Conservation (phyloP, 192 early-diverging fungal species). For the Linnemannia schmuckeri region DNA sequence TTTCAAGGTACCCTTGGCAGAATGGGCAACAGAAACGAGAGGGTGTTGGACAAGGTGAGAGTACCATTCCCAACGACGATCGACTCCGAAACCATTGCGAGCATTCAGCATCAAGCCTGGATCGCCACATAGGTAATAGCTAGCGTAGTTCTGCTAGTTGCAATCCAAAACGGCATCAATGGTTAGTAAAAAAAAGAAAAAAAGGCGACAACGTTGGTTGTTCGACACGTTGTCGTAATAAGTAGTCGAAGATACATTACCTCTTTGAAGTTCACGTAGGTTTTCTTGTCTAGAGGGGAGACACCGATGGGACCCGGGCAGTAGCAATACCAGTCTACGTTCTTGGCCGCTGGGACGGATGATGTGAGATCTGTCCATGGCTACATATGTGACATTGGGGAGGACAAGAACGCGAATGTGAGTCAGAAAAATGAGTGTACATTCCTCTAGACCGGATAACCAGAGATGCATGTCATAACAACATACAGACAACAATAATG, state of each 20-base stretch:
- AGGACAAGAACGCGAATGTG: not conserved
- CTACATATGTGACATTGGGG: not conserved
- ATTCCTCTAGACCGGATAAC: too few relatives aligned
- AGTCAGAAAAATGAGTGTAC: not conserved
- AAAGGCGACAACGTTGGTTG: not conserved
- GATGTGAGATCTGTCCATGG: conserved; percentile 18
- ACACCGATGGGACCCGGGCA: conserved; percentile 19
- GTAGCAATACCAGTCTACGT: conserved; percentile 27
- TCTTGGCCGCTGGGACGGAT: conserved; percentile 15
- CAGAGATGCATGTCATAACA: not conserved
- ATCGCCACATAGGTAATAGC: conserved; percentile 17
- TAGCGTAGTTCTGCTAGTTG: not conserved
- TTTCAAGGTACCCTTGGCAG: not conserved
- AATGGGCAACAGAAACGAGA: conserved; percentile 14
- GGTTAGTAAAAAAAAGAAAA: not conserved
- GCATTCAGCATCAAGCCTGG: conserved; percentile 6
- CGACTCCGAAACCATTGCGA: conserved; percentile 17
- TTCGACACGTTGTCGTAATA: not conserved
- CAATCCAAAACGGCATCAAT: not conserved
- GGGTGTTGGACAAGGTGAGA: conserved; percentile 20
- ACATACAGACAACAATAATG: conserved; percentile 23
- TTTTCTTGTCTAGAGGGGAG: conserved; percentile 14
- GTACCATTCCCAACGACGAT: conserved; percentile 34
- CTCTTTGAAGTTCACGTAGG: not conserved
- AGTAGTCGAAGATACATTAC: not conserved